Conservation (phyloP, 164 flowering plant genomes). For the Buxus sempervirens region DNA sequence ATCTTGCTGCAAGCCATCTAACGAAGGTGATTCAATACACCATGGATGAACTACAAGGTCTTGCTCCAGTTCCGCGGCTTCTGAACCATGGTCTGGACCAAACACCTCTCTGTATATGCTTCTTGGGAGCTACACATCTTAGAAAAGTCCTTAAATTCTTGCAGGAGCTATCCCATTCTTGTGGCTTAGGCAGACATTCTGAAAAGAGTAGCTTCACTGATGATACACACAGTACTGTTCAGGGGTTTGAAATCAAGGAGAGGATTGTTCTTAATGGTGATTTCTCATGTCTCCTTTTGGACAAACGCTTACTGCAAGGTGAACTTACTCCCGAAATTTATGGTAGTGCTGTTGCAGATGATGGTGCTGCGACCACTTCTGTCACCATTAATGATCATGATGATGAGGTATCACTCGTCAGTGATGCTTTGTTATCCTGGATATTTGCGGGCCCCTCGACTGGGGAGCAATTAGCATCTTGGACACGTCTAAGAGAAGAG, state of each 20-base stretch:
- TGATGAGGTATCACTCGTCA: conserved; percentile 31
- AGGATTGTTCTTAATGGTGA: conserved; percentile 56
- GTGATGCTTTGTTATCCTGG: conserved; percentile 73
- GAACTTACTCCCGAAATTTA: conserved; percentile 17
- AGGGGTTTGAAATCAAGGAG: conserved; percentile 43
- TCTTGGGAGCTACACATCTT: conserved; percentile 73
- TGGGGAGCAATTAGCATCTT: conserved; percentile 56
- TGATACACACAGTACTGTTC: conserved; percentile 33
- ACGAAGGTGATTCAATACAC: conserved; percentile 70
- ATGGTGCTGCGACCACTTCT: conserved; percentile 20
- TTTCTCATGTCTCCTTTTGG: conserved; percentile 53
- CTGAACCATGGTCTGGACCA: conserved; percentile 59
- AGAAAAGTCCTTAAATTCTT: conserved; percentile 69
- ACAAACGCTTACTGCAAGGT: conserved; percentile 43
- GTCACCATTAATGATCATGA: conserved; percentile 21
- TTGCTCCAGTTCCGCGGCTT: conserved; percentile 56
- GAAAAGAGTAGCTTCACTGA: conserved; percentile 51
- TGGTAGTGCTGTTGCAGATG: conserved; percentile 23
- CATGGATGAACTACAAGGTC: conserved; percentile 72
- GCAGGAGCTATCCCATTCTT: conserved; percentile 76
- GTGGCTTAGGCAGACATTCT: conserved; percentile 60
- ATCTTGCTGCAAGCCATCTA: conserved; percentile 75
- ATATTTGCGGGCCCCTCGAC: conserved; percentile 60
- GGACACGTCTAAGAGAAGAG: conserved; percentile 67
- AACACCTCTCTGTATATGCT: conserved; percentile 83